phyloP scores from a whole-genome alignment of 2,329 filamentous ascomycete genomes.

The Venturia pyrina region DNA sequence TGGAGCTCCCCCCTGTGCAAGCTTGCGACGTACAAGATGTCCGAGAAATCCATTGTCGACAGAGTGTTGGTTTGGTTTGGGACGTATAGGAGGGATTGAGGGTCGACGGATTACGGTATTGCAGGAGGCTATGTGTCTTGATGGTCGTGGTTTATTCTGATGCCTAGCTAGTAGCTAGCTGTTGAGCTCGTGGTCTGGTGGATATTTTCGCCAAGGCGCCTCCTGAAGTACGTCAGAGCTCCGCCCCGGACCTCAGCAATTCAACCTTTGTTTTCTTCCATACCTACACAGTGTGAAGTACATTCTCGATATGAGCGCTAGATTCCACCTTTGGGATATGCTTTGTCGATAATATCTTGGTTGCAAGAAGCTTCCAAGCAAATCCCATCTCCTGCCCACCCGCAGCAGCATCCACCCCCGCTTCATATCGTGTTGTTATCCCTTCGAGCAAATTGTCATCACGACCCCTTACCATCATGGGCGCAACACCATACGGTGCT shows the following conservation, averaged over 20 bases:
- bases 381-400: too few relatives aligned
- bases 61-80: constrained; percentile 3
- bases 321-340: too few relatives aligned
- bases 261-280: too few relatives aligned
- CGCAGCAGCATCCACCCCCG: too few relatives aligned
- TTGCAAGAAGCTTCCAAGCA: too few relatives aligned
- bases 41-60: constrained; percentile 74
- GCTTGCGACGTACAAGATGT: constrained; percentile 64
- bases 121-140: background rate
- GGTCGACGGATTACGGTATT: background rate
- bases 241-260: background rate
- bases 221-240: background rate
- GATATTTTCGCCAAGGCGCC: background rate
- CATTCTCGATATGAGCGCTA: too few relatives aligned
- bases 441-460: too few relatives aligned
- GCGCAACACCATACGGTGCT: too few relatives aligned
- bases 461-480: too few relatives aligned
- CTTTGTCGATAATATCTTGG: too few relatives aligned
- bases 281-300: too few relatives aligned
- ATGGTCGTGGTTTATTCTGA: background rate
- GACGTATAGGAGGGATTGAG: background rate
- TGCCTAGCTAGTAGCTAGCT: background rate
- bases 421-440: too few relatives aligned
- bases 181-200: background rate
- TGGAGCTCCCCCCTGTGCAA: constrained; percentile 6